A percentile compares a stretch with the other conserved stretches of the same genome.
These are phyloP conservation scores for Immersiporthe knoxdaviesiana DNA, from an alignment of 2,329 filamentous ascomycete species.

Conservation along the genomic window DNA sequence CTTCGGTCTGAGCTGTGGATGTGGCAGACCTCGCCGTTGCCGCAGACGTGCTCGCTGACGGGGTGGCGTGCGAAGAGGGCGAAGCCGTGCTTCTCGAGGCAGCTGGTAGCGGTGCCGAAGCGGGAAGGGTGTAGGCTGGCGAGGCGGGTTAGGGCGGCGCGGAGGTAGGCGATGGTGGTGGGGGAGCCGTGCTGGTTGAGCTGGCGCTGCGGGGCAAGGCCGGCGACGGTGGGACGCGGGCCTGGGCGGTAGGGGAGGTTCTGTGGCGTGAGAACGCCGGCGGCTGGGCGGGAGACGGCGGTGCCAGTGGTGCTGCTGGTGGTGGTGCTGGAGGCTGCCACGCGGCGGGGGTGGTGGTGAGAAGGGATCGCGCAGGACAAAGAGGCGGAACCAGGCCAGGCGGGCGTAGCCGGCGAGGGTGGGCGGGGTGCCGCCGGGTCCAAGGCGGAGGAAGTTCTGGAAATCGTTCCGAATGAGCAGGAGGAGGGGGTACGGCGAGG, in stretches of 20 bases:
- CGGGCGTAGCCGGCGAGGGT: slow-evolving; percentile 74
- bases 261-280: slow-evolving; percentile 59
- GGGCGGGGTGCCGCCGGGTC: slow-evolving; percentile 78
- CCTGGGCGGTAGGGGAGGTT: slow-evolving; percentile 65
- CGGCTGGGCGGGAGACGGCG: slow-evolving; percentile 52
- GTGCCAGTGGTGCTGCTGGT: slow-evolving; percentile 35
- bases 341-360: slow-evolving; percentile 48
- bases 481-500: slow-evolving; percentile 50
- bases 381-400: slow-evolving; percentile 72
- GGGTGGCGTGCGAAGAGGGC: slow-evolving; percentile 72
- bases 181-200: slow-evolving; percentile 65
- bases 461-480: slow-evolving; percentile 71
- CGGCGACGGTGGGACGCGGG: slow-evolving; percentile 67
- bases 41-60: slow-evolving; percentile 62
- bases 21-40: slow-evolving; percentile 81
- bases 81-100: slow-evolving; percentile 81
- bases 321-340: background rate
- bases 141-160: slow-evolving; percentile 56
- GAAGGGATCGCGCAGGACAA: slow-evolving; percentile 73
- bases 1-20: slow-evolving; percentile 76
- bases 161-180: slow-evolving; percentile 59
- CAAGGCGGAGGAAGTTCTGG: slow-evolving; percentile 73
- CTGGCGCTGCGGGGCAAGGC: slow-evolving; percentile 83
- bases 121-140: slow-evolving; percentile 47
- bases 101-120: slow-evolving; percentile 68